Base-by-base conservation (phyloP, 495 filamentous ascomycete genomes). In the Aspergillus ostianus region DNA sequence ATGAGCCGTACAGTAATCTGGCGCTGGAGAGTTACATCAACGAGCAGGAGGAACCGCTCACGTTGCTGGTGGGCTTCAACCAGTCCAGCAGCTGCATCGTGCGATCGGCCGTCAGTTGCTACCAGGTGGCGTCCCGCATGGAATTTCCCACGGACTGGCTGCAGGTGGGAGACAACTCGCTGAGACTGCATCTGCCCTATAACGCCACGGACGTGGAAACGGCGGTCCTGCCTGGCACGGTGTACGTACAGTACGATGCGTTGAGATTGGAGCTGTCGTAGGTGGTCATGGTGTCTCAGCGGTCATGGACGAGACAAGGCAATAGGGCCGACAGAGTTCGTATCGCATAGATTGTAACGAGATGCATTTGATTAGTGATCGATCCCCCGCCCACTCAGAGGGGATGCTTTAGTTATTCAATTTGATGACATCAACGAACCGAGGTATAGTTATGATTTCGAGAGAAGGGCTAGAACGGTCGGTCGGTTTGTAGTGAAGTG, bases 201-300 rank as follows among this genome's bases (percentile, higher is more conserved):
- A 80, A 82, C 59, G 82, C 77, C 41, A 82, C 80, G 12, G 70
- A 85, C 60, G 75, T 73, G 19, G 82, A 85, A 72, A 81, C 76
- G 19, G 82, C 82, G 3, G 59, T 84, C 19, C 56, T 86, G 23
- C 78, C 81, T 0, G 65, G 63, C 50, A 75, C 67, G 1, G 71
- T 82, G 0, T 86, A 85, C 68, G 77, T 85, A 15, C 81, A 86
- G 66, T 85, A 87, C 67, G 81, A 85, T 73, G 81, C 82, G 3
- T 61, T 85, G 61, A 69, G 81, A 44, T 55, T 85, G 20, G 82
- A 86, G 62, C 46, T 86, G 48, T 53, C 58, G 17, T 63, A 54
- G 47, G 15, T 6, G 30, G 51, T 29, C 20, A 26, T 26, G 29
- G 29, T 32, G 29, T 2, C 29, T 32, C 7, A 1, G 10, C 29